Conservation (phyloP, 805 yeast species). For the Starmera dryadoides region DNA sequence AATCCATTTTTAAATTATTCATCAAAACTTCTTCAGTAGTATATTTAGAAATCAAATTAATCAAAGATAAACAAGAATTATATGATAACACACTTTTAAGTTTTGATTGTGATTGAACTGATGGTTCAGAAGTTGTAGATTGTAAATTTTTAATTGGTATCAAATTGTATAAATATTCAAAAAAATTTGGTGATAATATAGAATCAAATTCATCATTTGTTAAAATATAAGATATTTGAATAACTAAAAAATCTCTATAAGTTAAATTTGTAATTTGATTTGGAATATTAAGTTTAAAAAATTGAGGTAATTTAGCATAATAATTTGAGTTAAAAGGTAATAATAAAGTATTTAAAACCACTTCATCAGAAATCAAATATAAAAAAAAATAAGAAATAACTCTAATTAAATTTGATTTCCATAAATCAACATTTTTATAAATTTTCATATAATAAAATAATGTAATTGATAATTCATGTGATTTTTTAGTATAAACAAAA, state of each 20-base stretch:
- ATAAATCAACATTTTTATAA: conserved; percentile 31
- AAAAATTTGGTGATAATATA: conserved; percentile 38
- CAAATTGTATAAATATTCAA: conserved; percentile 56
- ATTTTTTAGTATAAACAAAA: conserved; percentile 36
- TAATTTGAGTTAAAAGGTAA: conserved; percentile 34
- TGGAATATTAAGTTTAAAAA: conserved; percentile 34
- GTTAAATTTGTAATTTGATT: conserved; percentile 34
- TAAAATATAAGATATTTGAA: conserved; percentile 41
- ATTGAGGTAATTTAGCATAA: conserved; percentile 45
- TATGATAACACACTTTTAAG: conserved; percentile 40
- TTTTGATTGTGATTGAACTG: too few species aligned
- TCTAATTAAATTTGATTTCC: conserved; percentile 36
- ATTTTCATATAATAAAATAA: conserved; percentile 52
- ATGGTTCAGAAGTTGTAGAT: too few species aligned
- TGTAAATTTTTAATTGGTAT: conserved; percentile 35
- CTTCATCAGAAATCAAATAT: conserved; percentile 35
- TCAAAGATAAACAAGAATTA: conserved; percentile 37
- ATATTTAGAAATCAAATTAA: conserved; percentile 30
- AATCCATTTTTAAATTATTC: conserved; percentile 39
- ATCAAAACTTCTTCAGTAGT: conserved; percentile 18
- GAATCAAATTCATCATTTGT: conserved; percentile 25
- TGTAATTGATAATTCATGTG: conserved; percentile 46
- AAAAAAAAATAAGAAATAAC: conserved; percentile 45
- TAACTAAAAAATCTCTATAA: conserved; percentile 55
- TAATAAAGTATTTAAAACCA: conserved; percentile 32